Evolutionary conservation across 345 rosid genomes (phyloP).

Genomic region (Populus euphratica): DNA sequence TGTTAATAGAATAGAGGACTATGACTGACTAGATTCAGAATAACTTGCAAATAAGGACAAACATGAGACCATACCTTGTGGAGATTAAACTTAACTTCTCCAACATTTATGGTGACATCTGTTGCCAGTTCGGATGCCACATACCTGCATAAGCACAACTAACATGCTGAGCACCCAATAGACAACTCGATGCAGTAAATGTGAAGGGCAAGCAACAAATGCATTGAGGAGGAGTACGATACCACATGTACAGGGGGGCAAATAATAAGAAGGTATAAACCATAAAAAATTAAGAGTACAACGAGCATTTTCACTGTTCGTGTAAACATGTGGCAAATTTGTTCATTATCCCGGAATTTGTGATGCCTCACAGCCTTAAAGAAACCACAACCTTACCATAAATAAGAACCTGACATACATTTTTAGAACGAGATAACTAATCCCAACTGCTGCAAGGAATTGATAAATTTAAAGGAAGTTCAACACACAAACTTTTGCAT

Average conservation of each 20-base stretch:
- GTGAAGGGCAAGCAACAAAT: conserved; percentile 8
- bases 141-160: conserved; percentile 44
- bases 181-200: background rate
- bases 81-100: conserved; percentile 73
- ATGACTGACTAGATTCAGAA: background rate
- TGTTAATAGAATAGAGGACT: background rate
- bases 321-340: background rate
- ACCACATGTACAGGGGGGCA: background rate
- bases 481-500: background rate
- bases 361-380: background rate
- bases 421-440: background rate
- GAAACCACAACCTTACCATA: background rate
- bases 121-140: conserved; percentile 69
- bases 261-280: background rate
- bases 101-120: conserved; percentile 64
- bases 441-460: background rate
- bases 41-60: background rate
- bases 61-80: conserved; percentile 56
- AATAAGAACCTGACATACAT: background rate
- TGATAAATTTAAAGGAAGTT: background rate
- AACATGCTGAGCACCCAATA: conserved; percentile 13
- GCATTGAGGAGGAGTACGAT: background rate
- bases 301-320: background rate
- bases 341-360: background rate
- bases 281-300: background rate